Base-by-base conservation (phyloP, 2,329 filamentous ascomycete genomes). In the Verticillium dahliae region DNA sequence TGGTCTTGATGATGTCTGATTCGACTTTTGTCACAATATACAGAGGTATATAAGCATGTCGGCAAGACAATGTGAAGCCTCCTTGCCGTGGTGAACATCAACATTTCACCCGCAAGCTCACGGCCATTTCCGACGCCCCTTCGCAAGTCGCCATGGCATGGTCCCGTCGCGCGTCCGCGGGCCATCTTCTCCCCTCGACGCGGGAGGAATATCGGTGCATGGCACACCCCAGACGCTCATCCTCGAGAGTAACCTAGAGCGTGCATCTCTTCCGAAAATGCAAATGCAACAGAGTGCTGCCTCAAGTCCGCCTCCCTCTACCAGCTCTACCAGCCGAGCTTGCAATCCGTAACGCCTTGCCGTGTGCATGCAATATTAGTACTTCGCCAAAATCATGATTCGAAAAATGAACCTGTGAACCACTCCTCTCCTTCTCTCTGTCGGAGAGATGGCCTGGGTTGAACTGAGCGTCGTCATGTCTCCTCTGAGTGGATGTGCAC, bases 311-410 rank as follows among this genome's bases (percentile, higher is more conserved):
- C 18, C 45, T n/a, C n/a, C 18, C 3, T 27, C 11, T 50, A 18
- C n/a, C 45, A n/a, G 45, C 45, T 13, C 18, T 18, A 50, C 45
- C n/a, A 50, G 18, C 45, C 18, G 45, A 50, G 18, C 18, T 50
- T 50, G n/a, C 9, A 27, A 38, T 27, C 55, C 55, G n/a, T 57
- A 57, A 57, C 55, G 55, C 55, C 55, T 57, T 57, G 55, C 55
- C 55, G 34, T 38, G 55, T 57, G 55, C 55, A 37, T 37, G 45
- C 45, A 50, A 50, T 50, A n/a, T 18, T 27, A 27, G 22, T 9
- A 11, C n/a, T 22, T 50, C 9, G 22, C 22, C 45, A 22, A 50
- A 50, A 50, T 50, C 45, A 50, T 50, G 18, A 37, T 37, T 10
- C 35, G 35, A 37, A 37, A 37, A 5, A 37, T 10, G 35, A 37